Base-by-base conservation (phyloP, 257 asterid species). In the Rauvolfia tetraphylla region DNA sequence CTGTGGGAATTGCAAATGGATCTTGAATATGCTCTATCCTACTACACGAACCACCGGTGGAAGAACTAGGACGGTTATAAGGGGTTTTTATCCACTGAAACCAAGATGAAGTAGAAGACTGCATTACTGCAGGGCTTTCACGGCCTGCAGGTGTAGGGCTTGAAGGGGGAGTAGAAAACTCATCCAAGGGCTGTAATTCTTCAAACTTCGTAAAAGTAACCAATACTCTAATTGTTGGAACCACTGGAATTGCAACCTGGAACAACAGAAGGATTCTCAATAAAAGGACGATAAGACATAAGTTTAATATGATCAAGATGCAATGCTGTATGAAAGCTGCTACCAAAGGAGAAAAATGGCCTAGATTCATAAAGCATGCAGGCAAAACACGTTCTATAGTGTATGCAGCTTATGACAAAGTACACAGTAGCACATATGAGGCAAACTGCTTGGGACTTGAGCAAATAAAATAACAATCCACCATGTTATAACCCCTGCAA, bases 11-110 rank as follows among this genome's bases (percentile, higher is more conserved):
- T 22, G 85, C 90, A 77, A 95, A 95, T 1, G 96, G 93, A 63
- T 95, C 98, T 80, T 89, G 93, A 75, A 79, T 49, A 75, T 85
- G 90, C 5, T 95, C 99, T 20, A 87, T 86, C 86, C 86, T 82
- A 83, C 81, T 83, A 83, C 85, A 75, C 12, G 97, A 79, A 73
- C 88, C 84, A 72, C 81, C 84, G 1, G 87, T 61, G 29, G 97
- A 89, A 23, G 95, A 79, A 75, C 85, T 51, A 49, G 95, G 75
- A 3, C 87, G 91, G 76, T 81, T 91, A 79, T 92, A 92, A 0
- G 98, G 92, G 78, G 94, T 75, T 85, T 92, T 95, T 76, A 91
- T 89, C 98, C 98, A 95, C 82, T 91, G 97, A 86, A 95, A 92
- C 98, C 99, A 92, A 34, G 99, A 92, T 8, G 97, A 84, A 78